Evolutionary conservation across 192 early-diverging fungal species (phyloP), one percentile per base, ranked within the genome.

Genomic region (Coemansia sp.): DNA sequence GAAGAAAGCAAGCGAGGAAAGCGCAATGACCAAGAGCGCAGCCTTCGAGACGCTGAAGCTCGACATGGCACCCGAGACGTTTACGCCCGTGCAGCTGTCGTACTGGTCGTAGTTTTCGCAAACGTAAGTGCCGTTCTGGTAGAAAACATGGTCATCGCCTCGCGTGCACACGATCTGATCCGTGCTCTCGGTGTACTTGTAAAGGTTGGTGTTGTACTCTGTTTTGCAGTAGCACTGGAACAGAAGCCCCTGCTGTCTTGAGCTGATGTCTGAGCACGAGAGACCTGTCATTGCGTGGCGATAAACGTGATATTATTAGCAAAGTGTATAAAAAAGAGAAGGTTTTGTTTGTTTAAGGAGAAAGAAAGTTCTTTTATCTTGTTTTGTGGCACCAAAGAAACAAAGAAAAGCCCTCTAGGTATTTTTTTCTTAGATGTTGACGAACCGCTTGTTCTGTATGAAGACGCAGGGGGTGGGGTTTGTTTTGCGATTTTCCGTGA

Each of bases 221-320:
- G 77, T 80, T 58, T 80, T 67, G 69, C 77, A 80, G 66, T 68
- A 80, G 65, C 77, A 80, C 56, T 80, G 77, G 52, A 80, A 70
- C 46, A 80, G 50, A 25, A 80, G 60, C 6, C 32, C 20, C 19
- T 71, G 77, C 59, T 80, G 77, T 57, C 69, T 58, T 13, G 57
- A 9, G 69, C 69, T 71, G 48, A 80, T 80, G 59, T 80, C 77
- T 1, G 77, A 71, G 63, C 77, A 80, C 68, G 74, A 60, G 48
- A 74, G 57, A 13, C 49, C 62, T 4, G 48, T 50, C 58, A 65
- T 71, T 15, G 9, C 59, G 48, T 56, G 17, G 22, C 48, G 7
- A 10, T 11, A 50, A 36, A 14, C 48, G 42, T 49, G 32, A 11
- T 48, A 53, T 22, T 53, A 32, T 53, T 25, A 32, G 13, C 4